phyloP scores from a whole-genome alignment of 441 rosid species.

The Euphorbia celastroides region DNA sequence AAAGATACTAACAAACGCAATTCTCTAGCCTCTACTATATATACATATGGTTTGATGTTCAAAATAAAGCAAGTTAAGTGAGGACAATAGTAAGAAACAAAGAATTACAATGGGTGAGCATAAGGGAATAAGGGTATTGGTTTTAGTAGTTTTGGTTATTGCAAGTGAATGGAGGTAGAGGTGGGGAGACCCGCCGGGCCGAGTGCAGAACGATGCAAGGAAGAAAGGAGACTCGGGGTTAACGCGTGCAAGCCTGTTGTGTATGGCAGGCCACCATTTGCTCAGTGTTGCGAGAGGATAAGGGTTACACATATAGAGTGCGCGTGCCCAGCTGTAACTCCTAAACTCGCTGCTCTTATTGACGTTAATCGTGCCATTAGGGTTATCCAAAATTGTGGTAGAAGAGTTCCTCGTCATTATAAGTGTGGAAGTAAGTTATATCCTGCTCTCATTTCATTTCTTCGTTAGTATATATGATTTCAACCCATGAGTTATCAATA shows the following conservation, averaged over 20 bases:
- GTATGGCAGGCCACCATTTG: constrained; percentile 29
- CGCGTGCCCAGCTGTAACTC: constrained; percentile 31
- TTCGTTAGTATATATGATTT: not conserved
- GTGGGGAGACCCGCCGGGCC: constrained; percentile 19
- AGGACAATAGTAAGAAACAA: too few species aligned
- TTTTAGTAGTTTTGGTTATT: constrained; percentile 1
- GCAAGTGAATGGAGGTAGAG: constrained; percentile 14
- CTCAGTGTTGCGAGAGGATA: constrained; percentile 31
- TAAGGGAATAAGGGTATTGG: too few species aligned
- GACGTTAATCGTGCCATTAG: constrained; percentile 29
- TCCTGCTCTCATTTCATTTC: not conserved
- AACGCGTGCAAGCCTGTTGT: constrained; percentile 39
- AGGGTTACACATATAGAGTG: constrained; percentile 33
- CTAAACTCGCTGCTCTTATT: constrained; percentile 29
- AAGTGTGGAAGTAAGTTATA: constrained; percentile 41
- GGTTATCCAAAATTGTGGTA: constrained; percentile 37
- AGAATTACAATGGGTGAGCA: too few species aligned
- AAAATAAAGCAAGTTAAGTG: too few species aligned
- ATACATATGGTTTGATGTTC: too few species aligned
- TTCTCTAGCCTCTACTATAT: too few species aligned
- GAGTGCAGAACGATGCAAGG: constrained; percentile 31
- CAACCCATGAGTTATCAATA: not conserved
- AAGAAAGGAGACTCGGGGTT: constrained; percentile 30
- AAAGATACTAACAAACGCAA: too few species aligned
- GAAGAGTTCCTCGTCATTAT: constrained; percentile 43